phyloP scores from a whole-genome alignment of 495 filamentous ascomycete species.

The Haplographium delicatum region DNA sequence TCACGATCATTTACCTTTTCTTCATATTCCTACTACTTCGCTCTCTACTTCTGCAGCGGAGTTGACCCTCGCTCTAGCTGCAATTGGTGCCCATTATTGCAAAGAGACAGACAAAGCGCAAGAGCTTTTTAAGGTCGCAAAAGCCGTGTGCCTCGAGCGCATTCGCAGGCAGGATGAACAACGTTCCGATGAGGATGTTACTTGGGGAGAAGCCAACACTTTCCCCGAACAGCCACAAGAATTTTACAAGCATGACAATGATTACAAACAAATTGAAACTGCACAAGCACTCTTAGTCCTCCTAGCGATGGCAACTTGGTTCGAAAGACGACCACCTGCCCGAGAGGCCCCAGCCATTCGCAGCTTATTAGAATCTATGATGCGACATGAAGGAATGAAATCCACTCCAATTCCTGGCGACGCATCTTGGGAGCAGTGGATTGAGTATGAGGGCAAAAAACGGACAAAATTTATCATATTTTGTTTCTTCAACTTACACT shows the following conservation, averaged over 20 bases:
- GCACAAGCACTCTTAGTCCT: conserved; percentile 95
- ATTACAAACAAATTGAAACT: conserved; percentile 70
- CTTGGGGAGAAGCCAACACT: background rate
- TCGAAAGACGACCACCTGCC: conserved; percentile 78
- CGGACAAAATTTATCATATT: conserved; percentile 88
- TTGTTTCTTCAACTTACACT: conserved; percentile 78
- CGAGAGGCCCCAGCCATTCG: conserved; percentile 79
- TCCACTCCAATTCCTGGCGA: conserved; percentile 31
- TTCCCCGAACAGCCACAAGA: background rate
- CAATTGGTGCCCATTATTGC: conserved; percentile 89
- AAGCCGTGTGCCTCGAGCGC: conserved; percentile 82
- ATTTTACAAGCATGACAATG: too few species aligned
- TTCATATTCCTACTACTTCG: conserved; percentile 81
- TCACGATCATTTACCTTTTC: conserved; percentile 90
- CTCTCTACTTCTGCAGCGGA: conserved; percentile 76
- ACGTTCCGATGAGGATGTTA: background rate
- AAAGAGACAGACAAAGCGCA: conserved; percentile 50
- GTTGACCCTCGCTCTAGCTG: conserved; percentile 86
- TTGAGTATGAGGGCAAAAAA: conserved; percentile 78
- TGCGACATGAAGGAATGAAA: conserved; percentile 27
- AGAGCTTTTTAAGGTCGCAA: conserved; percentile 83
- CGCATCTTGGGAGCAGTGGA: conserved; percentile 74
- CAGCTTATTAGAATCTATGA: conserved; percentile 56
- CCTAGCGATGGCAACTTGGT: conserved; percentile 80
- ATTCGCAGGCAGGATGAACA: conserved; percentile 58